Percentiles rank a stretch among this genome's conserved stretches.
Conservation (phyloP, 768 basidiomycete species). For the Mycena olivaceomarginata region DNA sequence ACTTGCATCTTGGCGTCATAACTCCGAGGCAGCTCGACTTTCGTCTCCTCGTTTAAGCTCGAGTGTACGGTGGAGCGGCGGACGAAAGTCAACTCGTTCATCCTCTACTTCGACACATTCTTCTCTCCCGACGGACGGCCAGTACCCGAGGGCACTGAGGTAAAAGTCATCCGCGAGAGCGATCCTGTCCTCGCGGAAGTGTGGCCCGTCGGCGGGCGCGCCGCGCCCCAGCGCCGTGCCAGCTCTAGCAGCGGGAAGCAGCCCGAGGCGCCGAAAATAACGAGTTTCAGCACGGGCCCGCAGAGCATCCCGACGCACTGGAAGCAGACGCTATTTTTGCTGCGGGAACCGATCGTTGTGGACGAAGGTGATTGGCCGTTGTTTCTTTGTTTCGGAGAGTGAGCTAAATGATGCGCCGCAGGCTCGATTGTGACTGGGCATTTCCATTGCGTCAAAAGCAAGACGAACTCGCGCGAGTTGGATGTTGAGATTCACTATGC, state of each 20-base stretch:
- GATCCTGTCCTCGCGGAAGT: constrained; percentile 85
- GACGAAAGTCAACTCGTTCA: constrained; percentile 84
- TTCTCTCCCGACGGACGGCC: constrained; percentile 79
- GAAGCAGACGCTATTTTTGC: constrained; percentile 95
- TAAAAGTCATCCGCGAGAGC: constrained; percentile 73
- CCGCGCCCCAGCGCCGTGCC: constrained; percentile 74
- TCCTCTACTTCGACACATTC: constrained; percentile 97
- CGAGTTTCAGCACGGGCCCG: constrained; percentile 95
- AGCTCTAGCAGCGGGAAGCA: constrained; percentile 71
- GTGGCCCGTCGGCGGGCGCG: constrained; percentile 86
- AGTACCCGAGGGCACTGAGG: constrained; percentile 70
- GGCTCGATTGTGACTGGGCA: constrained; percentile 85
- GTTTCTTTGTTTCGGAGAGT: not conserved
- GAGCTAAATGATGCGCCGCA: constrained; percentile 50
- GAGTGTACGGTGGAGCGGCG: constrained; percentile 75
- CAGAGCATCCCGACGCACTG: constrained; percentile 93
- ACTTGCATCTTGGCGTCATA: constrained; percentile 82
- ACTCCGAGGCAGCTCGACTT: constrained; percentile 88
- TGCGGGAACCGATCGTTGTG: constrained; percentile 86
- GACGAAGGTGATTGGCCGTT: constrained; percentile 73
- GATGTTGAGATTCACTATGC: constrained; percentile 94
- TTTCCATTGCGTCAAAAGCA: constrained; percentile 91
- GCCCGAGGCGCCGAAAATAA: constrained; percentile 61
- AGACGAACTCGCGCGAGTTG: constrained; percentile 88
- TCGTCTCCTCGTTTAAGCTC: constrained; percentile 87